Conservation (phyloP, 1,284 basidiomycete genomes). For the Rhodotorula sp. region DNA sequence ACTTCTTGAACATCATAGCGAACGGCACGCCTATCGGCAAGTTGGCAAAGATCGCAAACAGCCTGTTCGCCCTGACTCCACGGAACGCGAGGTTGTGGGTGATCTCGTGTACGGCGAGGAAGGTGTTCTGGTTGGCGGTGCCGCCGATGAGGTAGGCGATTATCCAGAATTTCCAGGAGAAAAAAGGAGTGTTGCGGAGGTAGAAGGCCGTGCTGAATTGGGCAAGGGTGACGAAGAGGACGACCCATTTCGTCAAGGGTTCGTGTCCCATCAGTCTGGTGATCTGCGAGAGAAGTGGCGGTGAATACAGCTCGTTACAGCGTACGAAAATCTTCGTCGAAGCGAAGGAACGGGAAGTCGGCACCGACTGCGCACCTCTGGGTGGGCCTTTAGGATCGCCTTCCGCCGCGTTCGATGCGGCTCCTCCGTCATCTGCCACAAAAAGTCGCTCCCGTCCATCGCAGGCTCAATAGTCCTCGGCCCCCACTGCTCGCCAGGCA, state of each 20-base stretch:
- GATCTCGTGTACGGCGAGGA: constrained; percentile 97
- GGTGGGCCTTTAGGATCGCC: constrained; percentile 90
- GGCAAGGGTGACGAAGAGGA: constrained; percentile 70
- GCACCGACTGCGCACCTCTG: constrained; percentile 62
- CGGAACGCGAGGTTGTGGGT: constrained; percentile 96
- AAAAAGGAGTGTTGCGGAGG: constrained; percentile 64
- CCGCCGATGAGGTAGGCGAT: constrained; percentile 85
- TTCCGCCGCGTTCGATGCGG: constrained; percentile 83
- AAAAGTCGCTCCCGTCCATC: constrained; percentile 49
- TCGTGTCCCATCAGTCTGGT: constrained; percentile 94
- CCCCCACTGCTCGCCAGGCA: constrained; percentile 43
- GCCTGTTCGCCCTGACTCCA: constrained; percentile 76
- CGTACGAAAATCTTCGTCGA: background rate
- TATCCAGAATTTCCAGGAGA: constrained; percentile 70
- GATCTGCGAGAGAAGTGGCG: constrained; percentile 56
- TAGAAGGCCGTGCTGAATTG: constrained; percentile 68
- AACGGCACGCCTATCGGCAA: constrained; percentile 92
- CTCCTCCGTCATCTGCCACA: constrained; percentile 97
- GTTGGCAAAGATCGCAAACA: constrained; percentile 86
- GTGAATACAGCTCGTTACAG: background rate
- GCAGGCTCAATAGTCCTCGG: constrained; percentile 43
- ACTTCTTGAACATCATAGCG: constrained; percentile 83
- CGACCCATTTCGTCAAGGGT: constrained; percentile 82
- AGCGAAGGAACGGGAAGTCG: too few species aligned
- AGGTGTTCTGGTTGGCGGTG: constrained; percentile 94